A percentile compares a stretch with the other conserved stretches of the same genome.
Conservation (phyloP, 2,329 filamentous ascomycete species). For the Botrytis paeoniae region DNA sequence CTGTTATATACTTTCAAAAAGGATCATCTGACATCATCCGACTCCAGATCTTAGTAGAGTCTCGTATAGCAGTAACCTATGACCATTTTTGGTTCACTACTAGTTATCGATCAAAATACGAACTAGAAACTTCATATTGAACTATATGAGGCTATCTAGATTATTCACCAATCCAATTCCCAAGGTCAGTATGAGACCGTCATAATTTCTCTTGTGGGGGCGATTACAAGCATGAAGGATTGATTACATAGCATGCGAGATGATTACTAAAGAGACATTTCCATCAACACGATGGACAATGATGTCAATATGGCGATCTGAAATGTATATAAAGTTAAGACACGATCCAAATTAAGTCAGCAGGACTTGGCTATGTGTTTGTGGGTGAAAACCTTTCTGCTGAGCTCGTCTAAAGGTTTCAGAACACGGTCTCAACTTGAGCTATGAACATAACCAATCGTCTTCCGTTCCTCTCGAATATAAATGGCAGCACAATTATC, state of each 20-base stretch:
- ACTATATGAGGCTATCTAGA: not conserved
- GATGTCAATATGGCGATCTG: not conserved
- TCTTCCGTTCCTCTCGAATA: not conserved
- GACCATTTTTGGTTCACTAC: not conserved
- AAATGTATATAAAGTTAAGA: not conserved
- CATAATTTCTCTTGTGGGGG: not conserved
- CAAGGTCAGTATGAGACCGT: not conserved
- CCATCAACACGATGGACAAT: not conserved
- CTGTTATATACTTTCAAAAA: not conserved
- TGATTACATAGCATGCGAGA: not conserved
- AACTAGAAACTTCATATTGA: not conserved
- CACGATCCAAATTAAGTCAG: not conserved
- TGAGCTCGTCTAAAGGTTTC: not conserved
- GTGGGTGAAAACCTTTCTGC: no score
- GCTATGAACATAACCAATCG: not conserved
- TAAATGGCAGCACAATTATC: not conserved
- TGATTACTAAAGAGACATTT: not conserved
- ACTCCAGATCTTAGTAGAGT: not conserved
- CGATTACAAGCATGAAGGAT: not conserved
- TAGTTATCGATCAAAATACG: not conserved
- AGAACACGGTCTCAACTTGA: not conserved
- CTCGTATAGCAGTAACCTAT: not conserved
- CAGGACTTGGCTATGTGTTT: not conserved
- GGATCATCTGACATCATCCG: not conserved
- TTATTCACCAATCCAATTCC: not conserved